These are phyloP conservation scores for Novymonas esmeraldas DNA, from an alignment of 208 protist genomes.

Conservation along the genomic window DNA sequence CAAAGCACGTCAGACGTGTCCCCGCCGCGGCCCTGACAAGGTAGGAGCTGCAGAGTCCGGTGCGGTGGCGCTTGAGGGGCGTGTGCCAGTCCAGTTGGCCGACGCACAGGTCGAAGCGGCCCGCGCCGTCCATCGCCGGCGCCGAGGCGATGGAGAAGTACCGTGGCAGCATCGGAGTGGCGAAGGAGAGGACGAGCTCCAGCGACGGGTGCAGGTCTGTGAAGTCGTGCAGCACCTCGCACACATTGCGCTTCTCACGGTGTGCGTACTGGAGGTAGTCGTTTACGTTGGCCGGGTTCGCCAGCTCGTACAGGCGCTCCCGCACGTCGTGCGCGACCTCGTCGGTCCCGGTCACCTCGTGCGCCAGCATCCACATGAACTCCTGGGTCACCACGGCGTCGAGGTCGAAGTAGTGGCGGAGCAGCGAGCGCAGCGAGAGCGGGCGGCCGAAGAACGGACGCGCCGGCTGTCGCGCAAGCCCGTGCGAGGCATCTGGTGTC, in stretches of 20 bases:
- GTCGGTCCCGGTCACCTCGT: conserved; percentile 31
- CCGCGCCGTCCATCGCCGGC: conserved; percentile 44
- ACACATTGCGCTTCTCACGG: conserved; percentile 88
- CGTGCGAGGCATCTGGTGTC: conserved; percentile 45
- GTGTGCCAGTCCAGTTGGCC: conserved; percentile 79
- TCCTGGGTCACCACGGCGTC: conserved; percentile 74
- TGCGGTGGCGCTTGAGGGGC: conserved; percentile 70
- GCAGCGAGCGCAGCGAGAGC: conserved; percentile 52
- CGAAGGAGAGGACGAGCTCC: conserved; percentile 60
- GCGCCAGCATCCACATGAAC: conserved; percentile 83
- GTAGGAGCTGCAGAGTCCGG: conserved; percentile 72
- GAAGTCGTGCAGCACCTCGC: conserved; percentile 90
- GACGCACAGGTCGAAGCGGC: conserved; percentile 57
- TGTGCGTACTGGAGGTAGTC: conserved; percentile 83
- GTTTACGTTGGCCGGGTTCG: conserved; percentile 49
- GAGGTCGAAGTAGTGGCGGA: conserved; percentile 81
- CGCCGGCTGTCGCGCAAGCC: conserved; percentile 41
- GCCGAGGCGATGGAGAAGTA: conserved; percentile 83
- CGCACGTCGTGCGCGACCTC: conserved; percentile 35
- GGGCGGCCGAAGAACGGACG: conserved; percentile 59
- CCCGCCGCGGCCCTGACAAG: conserved; percentile 40
- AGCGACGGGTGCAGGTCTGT: conserved; percentile 52
- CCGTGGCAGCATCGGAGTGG: conserved; percentile 68
- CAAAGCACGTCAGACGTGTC: conserved; percentile 52
- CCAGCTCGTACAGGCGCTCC: conserved; percentile 78